Conservation (phyloP, 495 filamentous ascomycete genomes). For the Annulohypoxylon nitens region DNA sequence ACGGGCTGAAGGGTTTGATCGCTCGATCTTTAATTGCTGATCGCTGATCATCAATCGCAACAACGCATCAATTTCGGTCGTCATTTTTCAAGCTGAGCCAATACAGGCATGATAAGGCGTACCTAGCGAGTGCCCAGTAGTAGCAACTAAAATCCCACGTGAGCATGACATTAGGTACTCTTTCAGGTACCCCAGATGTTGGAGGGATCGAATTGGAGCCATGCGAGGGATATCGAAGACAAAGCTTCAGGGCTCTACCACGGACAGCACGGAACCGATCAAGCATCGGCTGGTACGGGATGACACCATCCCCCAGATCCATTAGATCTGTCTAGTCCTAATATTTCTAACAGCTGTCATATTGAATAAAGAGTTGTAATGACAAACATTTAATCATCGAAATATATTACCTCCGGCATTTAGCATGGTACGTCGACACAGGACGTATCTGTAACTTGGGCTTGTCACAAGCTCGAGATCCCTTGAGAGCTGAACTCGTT, state of each 20-base stretch:
- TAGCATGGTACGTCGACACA: background rate
- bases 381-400: slow-evolving; percentile 12
- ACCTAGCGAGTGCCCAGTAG: background rate
- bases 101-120: slow-evolving; percentile 3
- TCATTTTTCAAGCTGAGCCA: slow-evolving; percentile 1
- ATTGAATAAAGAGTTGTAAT: slow-evolving; percentile 9
- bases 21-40: slow-evolving; percentile 5
- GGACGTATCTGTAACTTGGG: background rate
- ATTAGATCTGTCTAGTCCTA: background rate
- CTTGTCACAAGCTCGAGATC: slow-evolving; percentile 2
- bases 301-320: background rate
- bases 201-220: background rate
- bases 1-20: slow-evolving; percentile 1
- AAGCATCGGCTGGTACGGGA: background rate
- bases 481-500: slow-evolving; percentile 8
- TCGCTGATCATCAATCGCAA: background rate
- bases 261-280: background rate
- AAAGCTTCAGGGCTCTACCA: background rate
- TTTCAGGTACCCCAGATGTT: background rate
- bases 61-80: background rate
- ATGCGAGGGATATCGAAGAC: background rate
- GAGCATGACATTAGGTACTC: slow-evolving; percentile 12
- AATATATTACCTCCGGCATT: background rate
- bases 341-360: background rate
- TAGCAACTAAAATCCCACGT: slow-evolving; percentile 10